Percentiles rank a stretch among this genome's conserved stretches.
These are phyloP conservation scores for Cyberlindnera maritima DNA, from an alignment of 805 yeast genomes.

Conservation along the genomic window DNA sequence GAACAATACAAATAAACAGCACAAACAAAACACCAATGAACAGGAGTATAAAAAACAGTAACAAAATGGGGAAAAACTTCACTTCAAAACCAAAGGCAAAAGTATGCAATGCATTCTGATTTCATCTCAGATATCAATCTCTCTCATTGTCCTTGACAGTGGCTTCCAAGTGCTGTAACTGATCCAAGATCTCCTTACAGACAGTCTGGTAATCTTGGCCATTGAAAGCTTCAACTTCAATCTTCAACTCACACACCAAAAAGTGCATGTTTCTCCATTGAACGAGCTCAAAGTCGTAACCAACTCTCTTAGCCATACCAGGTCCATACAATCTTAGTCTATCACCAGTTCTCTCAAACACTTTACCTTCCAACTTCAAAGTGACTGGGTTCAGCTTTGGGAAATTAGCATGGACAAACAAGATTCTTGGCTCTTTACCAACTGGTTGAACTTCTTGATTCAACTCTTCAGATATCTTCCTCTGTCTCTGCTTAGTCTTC, in stretches of 20 bases:
- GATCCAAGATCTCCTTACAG: conserved; percentile 49
- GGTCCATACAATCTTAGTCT: conserved; percentile 59
- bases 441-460: conserved; percentile 17
- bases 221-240: conserved; percentile 43
- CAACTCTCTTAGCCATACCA: conserved; percentile 48
- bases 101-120: too few species aligned
- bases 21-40: too few species aligned
- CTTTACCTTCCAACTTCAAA: conserved; percentile 41
- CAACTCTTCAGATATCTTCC: conserved; percentile 13
- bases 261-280: conserved; percentile 59
- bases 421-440: conserved; percentile 29
- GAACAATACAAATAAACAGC: not conserved
- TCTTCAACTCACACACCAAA: conserved; percentile 49
- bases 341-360: conserved; percentile 41
- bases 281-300: conserved; percentile 56
- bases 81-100: too few species aligned
- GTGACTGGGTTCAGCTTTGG: conserved; percentile 66
- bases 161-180: conserved; percentile 40
- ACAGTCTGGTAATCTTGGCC: conserved; percentile 40
- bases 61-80: too few species aligned
- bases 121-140: conserved; percentile 10
- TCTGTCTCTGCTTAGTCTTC: conserved; percentile 24
- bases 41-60: too few species aligned
- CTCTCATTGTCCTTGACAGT: conserved; percentile 38
- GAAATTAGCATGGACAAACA: conserved; percentile 65